These are phyloP conservation scores for Candida oleophila DNA, from an alignment of 805 yeast species.

Conservation along the genomic window DNA sequence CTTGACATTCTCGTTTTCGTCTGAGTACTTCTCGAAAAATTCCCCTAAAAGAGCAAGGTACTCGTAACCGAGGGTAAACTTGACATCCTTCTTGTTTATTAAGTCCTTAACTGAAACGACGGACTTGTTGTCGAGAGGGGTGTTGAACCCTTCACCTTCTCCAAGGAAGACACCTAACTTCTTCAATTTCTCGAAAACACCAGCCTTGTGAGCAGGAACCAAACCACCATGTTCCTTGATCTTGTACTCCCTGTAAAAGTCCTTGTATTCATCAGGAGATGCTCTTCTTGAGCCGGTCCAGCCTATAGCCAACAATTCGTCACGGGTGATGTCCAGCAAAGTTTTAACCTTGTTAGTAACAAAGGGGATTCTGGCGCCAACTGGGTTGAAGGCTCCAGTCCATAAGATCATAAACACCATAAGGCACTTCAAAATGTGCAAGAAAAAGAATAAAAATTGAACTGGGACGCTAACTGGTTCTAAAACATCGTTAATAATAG, in stretches of 20 bases:
- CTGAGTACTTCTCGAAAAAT: constrained; percentile 40
- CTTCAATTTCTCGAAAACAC: constrained; percentile 58
- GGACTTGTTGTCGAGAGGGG: constrained; percentile 47
- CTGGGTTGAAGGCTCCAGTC: constrained; percentile 80
- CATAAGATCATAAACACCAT: constrained; percentile 57
- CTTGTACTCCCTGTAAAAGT: constrained; percentile 60
- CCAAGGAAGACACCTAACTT: constrained; percentile 62
- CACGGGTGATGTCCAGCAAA: constrained; percentile 45
- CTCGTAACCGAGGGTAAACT: constrained; percentile 56
- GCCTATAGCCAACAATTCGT: constrained; percentile 65
- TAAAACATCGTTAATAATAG: constrained; percentile 49
- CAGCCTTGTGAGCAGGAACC: constrained; percentile 72
- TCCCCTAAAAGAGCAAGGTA: constrained; percentile 53
- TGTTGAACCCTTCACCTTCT: constrained; percentile 82
- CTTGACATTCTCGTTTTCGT: constrained; percentile 39
- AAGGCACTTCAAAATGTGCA: constrained; percentile 66
- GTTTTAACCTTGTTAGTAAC: constrained; percentile 14
- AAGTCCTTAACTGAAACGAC: constrained; percentile 28
- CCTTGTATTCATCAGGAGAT: constrained; percentile 66
- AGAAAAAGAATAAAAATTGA: constrained; percentile 66
- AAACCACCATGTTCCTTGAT: constrained; percentile 72
- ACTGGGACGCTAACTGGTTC: constrained; percentile 40
- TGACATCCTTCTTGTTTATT: constrained; percentile 31
- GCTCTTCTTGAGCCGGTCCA: constrained; percentile 94
- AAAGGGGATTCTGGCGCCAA: constrained; percentile 21